Percentiles rank a stretch among this genome's conserved stretches.
These are phyloP conservation scores for Mucor velutinosus DNA, from an alignment of 371 early-diverging fungal genomes.

Conservation along the genomic window DNA sequence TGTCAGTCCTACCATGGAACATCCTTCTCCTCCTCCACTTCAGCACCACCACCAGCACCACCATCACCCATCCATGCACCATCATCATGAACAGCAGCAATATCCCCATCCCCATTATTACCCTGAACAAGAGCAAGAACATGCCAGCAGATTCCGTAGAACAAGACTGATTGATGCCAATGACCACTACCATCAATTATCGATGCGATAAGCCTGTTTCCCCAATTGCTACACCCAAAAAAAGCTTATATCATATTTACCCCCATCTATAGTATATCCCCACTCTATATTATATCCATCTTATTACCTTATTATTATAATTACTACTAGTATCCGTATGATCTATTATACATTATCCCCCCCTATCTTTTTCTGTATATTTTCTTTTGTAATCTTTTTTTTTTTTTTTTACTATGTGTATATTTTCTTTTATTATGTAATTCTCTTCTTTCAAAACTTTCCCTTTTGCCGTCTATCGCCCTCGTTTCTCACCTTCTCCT, in stretches of 20 bases:
- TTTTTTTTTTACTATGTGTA: background rate
- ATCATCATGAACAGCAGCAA: background rate
- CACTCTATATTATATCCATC: background rate
- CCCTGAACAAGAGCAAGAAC: conserved; percentile 1
- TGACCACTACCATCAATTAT: conserved; percentile 9
- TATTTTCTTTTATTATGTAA: conserved; percentile 5
- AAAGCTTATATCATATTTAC: background rate
- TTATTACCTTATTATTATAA: background rate
- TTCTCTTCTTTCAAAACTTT: background rate
- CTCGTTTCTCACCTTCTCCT: background rate
- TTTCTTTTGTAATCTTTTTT: background rate
- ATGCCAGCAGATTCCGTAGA: conserved; percentile 5
- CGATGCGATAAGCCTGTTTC: conserved; percentile 9
- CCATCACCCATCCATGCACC: background rate
- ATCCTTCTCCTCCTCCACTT: background rate
- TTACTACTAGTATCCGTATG: conserved; percentile 3
- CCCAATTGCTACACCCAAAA: background rate
- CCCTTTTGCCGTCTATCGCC: background rate
- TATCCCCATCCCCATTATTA: background rate
- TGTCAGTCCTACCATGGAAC: background rate
- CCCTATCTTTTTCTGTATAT: background rate
- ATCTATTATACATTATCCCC: background rate
- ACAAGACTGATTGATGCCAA: conserved; percentile 4
- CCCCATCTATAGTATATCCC: background rate
- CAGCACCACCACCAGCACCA: background rate